Base-by-base conservation (phyloP, 257 asterid species). In the Solanum corneliomulleri region DNA sequence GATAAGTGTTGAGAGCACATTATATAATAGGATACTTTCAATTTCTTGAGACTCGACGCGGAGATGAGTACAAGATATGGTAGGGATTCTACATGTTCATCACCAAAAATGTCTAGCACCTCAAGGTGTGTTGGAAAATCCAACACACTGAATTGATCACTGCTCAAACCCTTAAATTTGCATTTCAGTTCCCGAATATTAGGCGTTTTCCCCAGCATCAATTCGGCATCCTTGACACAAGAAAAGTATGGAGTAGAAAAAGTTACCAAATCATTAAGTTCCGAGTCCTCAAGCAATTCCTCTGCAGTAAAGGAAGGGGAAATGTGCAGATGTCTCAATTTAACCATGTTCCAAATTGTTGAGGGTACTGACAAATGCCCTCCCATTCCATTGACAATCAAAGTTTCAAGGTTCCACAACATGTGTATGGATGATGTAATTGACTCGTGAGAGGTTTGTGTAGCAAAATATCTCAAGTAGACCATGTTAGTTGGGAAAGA, bases 401-500 rank as follows among this genome's bases (percentile, higher is more conserved):
- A 16, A 60, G 72, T 83, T 29, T 83, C 31, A 31, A 35, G 86
- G 23, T 58, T 83, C 60, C 71, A 33, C 1, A 82, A 13, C 3
- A 3, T 18, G 71, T 4, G 0, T 16, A 82, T 27, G 16, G 70
- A 52, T 29, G 86, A 82, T 49, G 68, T 5, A 9, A 47, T 71
- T 27, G 86, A 66, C 18, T 72, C 3, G 5, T 41, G 4, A 11
- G 20, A 20, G 23, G 69, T 85, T 42, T 10, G 31, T 42, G 83
- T 33, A 41, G 89, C 87, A 58, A 89, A 47, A 75, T 68, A 87
- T 7, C 89, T 87, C 49, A 87, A 45, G 58, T 83, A 66, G 21
- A 87, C 60, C 5, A 87, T 27, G 2, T 85, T 33, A 4, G 35
- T 14, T 1, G 56, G 84, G 35, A 78, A 23, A 7, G 25, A 27